Percentiles rank a stretch among this genome's conserved stretches.
Evolutionary conservation across 75 land plant species (phyloP).

Genomic region (Larix kaempferi): DNA sequence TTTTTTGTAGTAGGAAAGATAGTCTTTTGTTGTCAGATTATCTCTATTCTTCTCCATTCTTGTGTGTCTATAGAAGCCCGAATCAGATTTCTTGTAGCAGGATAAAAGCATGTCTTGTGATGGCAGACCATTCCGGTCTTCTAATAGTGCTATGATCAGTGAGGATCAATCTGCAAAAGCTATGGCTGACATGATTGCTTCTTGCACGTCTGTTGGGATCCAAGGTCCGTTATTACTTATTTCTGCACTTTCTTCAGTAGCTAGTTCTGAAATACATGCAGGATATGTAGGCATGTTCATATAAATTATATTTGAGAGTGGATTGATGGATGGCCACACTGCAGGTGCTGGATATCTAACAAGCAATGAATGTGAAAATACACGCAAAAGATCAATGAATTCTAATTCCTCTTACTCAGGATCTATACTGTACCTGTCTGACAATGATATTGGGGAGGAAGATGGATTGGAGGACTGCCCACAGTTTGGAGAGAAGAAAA

Average conservation of each 20-base stretch:
- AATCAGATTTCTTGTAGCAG: too few relatives aligned
- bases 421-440: not conserved
- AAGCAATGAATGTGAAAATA: not conserved
- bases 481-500: conserved; percentile 13
- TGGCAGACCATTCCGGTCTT: too few relatives aligned
- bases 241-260: not conserved
- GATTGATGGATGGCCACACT: not conserved
- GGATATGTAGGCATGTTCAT: not conserved
- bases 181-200: not conserved
- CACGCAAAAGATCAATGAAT: not conserved
- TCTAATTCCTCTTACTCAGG: not conserved
- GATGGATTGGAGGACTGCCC: not conserved
- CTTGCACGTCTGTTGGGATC: not conserved
- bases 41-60: too few relatives aligned
- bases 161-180: too few relatives aligned
- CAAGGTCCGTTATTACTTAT: not conserved
- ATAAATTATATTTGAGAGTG: not conserved
- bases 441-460: not conserved
- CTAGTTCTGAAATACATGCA: not conserved
- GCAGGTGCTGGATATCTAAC: not conserved
- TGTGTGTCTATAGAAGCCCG: too few relatives aligned
- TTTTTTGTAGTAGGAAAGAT: too few relatives aligned
- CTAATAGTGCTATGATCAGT: too few relatives aligned
- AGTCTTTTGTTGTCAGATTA: too few relatives aligned
- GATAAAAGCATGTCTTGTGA: too few relatives aligned